Evolutionary conservation across 441 rosid species (phyloP).

Genomic region (Corymbia citriodora): DNA sequence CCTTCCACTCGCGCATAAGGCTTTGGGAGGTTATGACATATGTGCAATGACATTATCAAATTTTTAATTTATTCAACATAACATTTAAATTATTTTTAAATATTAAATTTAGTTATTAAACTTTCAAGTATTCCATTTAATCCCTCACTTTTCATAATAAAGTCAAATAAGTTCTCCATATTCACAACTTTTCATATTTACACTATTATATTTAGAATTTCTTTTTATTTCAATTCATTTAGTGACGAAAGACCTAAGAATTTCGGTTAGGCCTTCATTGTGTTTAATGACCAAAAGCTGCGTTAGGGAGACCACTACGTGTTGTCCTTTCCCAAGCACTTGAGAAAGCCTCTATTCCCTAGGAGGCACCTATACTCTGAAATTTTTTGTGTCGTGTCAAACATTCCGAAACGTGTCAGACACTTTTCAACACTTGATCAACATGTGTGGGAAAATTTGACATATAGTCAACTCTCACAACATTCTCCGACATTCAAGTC

Average conservation of each 20-base stretch:
- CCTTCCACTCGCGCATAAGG: too few species aligned
- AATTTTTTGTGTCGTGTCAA: too few species aligned
- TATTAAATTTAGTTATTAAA: background rate
- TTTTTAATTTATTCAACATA: background rate
- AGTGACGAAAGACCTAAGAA: constrained; percentile 16
- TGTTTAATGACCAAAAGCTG: constrained; percentile 29
- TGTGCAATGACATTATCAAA: background rate
- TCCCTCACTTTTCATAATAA: background rate
- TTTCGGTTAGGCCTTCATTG: constrained; percentile 30
- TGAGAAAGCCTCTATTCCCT: background rate
- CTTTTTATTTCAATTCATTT: background rate
- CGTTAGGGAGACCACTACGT: constrained; percentile 22
- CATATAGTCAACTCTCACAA: too few species aligned
- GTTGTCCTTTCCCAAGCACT: constrained; percentile 8
- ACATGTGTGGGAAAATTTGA: too few species aligned
- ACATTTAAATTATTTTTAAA: background rate
- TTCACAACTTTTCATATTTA: background rate
- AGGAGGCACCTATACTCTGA: too few species aligned
- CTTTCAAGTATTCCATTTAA: background rate
- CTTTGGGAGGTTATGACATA: too few species aligned
- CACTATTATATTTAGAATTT: background rate
- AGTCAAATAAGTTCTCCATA: background rate
- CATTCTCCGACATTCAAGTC: too few species aligned
- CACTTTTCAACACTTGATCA: too few species aligned
- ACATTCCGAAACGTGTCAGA: too few species aligned